Evolutionary conservation across 495 filamentous ascomycete species (phyloP).

Genomic region (Penicillium cataractarum): DNA sequence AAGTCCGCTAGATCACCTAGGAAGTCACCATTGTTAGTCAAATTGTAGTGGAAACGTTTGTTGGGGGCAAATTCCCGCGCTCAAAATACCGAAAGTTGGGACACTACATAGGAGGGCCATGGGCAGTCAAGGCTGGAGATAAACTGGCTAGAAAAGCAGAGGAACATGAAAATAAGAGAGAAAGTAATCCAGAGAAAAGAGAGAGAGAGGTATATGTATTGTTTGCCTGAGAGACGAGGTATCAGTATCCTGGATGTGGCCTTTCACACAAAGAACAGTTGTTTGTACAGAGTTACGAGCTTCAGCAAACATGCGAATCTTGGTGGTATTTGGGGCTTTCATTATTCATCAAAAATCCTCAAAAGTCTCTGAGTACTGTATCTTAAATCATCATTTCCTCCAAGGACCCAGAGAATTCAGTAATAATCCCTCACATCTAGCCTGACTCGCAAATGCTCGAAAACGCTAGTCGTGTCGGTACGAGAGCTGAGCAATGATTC

Average conservation of each 20-base stretch:
- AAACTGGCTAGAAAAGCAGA: too few relatives aligned
- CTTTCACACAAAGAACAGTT: neutral
- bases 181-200: neutral
- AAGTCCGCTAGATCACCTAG: too few relatives aligned
- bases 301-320: neutral
- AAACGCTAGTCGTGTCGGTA: constrained; percentile 43
- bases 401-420: constrained; percentile 17
- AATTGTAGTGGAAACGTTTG: too few relatives aligned
- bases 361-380: neutral
- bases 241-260: neutral
- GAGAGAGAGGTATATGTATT: neutral
- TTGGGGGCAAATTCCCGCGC: too few relatives aligned
- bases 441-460: constrained; percentile 52
- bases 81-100: too few relatives aligned
- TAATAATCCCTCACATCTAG: constrained; percentile 57
- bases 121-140: too few relatives aligned
- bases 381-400: neutral
- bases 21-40: too few relatives aligned
- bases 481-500: constrained; percentile 33
- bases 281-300: neutral
- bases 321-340: neutral
- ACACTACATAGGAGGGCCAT: too few relatives aligned
- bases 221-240: neutral
- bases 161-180: neutral
- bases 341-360: constrained; percentile 5